phyloP scores from a whole-genome alignment of 139 green algal genomes.

The Closterium sp. region DNA sequence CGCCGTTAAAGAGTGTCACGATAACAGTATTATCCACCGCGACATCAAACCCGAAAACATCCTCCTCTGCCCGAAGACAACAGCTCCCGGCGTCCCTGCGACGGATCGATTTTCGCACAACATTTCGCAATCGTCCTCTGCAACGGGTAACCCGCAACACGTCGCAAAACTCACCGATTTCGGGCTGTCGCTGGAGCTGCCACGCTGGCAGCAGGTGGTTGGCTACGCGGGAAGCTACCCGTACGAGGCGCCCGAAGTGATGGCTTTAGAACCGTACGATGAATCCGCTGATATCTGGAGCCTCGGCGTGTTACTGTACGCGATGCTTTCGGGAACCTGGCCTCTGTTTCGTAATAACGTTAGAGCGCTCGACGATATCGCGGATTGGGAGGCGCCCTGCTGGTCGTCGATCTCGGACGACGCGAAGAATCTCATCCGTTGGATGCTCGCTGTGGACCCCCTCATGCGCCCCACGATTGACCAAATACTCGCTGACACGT shows the following conservation, averaged over 20 bases:
- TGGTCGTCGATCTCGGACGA: neutral
- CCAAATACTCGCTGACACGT: neutral
- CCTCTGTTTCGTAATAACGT: neutral
- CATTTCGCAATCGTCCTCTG: neutral
- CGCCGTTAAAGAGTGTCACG: conserved; percentile 1
- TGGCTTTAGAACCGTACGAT: neutral
- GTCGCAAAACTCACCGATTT: neutral
- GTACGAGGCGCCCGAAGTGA: neutral
- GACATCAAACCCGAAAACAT: neutral
- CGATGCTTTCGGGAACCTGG: neutral
- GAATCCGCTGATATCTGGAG: neutral
- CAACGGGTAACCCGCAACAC: neutral
- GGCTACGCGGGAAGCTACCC: neutral
- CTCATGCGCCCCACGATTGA: neutral
- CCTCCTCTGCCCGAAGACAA: neutral
- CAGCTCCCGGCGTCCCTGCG: neutral
- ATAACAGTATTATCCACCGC: neutral
- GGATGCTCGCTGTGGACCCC: neutral
- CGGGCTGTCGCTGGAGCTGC: neutral
- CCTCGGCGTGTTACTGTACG: neutral
- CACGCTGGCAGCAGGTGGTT: neutral
- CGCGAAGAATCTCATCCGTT: neutral
- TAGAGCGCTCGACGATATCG: neutral
- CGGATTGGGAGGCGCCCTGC: neutral
- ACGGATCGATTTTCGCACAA: neutral